Percentiles rank a stretch among this genome's conserved stretches.
Conservation (phyloP, 179 eudicot genomes). For the Silene coronaria region DNA sequence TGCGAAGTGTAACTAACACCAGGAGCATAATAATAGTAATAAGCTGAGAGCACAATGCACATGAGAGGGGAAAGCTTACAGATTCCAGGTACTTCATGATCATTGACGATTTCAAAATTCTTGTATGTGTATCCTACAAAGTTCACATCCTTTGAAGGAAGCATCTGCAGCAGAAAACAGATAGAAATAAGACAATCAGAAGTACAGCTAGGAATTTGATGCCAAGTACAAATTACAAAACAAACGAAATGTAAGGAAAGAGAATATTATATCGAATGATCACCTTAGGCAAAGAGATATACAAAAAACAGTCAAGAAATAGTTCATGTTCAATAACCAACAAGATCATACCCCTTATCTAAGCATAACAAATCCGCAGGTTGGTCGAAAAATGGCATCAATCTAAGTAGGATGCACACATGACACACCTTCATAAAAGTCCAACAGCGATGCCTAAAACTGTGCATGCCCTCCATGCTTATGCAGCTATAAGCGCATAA, state of each 20-base stretch:
- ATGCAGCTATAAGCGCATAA: neutral
- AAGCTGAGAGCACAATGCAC: slow-evolving; percentile 8
- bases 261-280: no score
- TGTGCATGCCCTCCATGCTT: neutral
- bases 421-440: neutral
- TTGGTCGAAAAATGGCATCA: no score
- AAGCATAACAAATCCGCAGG: no score
- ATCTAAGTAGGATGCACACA: neutral
- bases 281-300: no score
- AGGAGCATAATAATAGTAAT: neutral
- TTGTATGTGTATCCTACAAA: slow-evolving; percentile 95
- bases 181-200: slow-evolving; percentile 1
- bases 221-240: neutral
- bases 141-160: slow-evolving; percentile 87
- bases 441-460: neutral
- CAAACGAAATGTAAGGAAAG: neutral
- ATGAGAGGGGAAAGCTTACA: slow-evolving; percentile 36
- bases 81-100: slow-evolving; percentile 93
- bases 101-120: slow-evolving; percentile 91
- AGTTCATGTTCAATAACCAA: no score
- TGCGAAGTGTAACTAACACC: neutral
- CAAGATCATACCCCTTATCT: no score
- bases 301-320: no score
- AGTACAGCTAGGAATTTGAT: neutral
- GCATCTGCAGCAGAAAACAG: slow-evolving; percentile 52